These are phyloP conservation scores for Cylindrodendrum hubeiense DNA, from an alignment of 2,329 filamentous ascomycete genomes.

Conservation along the genomic window DNA sequence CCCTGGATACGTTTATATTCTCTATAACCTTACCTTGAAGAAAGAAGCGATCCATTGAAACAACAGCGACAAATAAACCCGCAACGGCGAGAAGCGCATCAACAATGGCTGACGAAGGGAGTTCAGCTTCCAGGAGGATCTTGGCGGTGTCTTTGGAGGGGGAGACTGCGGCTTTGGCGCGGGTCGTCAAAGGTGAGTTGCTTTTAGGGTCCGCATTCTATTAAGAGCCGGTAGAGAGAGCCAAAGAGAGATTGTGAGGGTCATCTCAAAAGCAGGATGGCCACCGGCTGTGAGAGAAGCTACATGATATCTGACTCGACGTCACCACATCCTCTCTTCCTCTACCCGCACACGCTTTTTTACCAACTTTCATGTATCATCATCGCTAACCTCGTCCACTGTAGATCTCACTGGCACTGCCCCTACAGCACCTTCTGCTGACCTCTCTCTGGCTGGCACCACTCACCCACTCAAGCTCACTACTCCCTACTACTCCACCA, in stretches of 20 bases:
- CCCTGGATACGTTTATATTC: background rate
- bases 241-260: background rate
- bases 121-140: slow-evolving; percentile 59
- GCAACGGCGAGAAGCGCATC: background rate
- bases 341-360: background rate
- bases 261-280: background rate
- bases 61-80: background rate
- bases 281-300: background rate
- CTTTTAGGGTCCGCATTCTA: background rate
- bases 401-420: slow-evolving; percentile 66
- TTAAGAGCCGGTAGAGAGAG: background rate
- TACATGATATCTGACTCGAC: background rate
- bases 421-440: slow-evolving; percentile 51
- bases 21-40: background rate
- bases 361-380: background rate
- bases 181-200: slow-evolving; percentile 65
- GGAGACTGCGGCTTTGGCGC: slow-evolving; percentile 59
- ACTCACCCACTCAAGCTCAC: slow-evolving; percentile 68
- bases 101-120: slow-evolving; percentile 35
- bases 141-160: slow-evolving; percentile 67
- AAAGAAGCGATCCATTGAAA: too few species aligned
- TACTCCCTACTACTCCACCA: slow-evolving; percentile 72
- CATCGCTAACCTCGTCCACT: slow-evolving; percentile 12
- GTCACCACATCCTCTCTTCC: background rate
- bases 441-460: slow-evolving; percentile 65